These are phyloP conservation scores for Porcisia hertigi DNA, from an alignment of 208 protist genomes.

Conservation along the genomic window DNA sequence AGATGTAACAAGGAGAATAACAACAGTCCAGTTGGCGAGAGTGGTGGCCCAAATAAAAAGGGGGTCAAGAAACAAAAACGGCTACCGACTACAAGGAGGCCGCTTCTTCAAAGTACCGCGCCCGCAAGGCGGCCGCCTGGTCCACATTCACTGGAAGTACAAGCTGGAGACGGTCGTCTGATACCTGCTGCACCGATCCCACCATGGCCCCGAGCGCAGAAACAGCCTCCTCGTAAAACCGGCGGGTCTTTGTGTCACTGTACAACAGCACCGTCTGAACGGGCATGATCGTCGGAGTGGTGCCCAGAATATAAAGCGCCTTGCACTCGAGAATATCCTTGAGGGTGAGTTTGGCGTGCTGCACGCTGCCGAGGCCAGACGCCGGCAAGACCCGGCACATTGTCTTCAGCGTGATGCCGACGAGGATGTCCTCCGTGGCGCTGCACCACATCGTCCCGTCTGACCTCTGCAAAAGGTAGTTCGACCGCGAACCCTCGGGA, in stretches of 20 bases:
- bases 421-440: conserved; percentile 65
- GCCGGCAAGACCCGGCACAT: conserved; percentile 31
- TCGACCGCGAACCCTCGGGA: conserved; percentile 83
- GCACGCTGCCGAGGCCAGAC: conserved; percentile 38
- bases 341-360: conserved; percentile 56
- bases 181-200: conserved; percentile 4
- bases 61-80: background rate
- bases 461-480: conserved; percentile 63
- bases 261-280: conserved; percentile 65
- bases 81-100: background rate
- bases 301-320: conserved; percentile 70
- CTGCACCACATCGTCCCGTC: conserved; percentile 62
- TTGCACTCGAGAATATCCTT: conserved; percentile 52
- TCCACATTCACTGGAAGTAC: conserved; percentile 9
- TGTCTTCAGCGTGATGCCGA: conserved; percentile 71
- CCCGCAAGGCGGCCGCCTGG: conserved; percentile 6
- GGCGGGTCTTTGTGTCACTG: conserved; percentile 40
- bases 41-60: background rate
- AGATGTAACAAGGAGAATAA: background rate
- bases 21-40: background rate
- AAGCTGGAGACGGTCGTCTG: conserved; percentile 8
- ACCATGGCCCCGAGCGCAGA: conserved; percentile 7
- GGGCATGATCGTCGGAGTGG: conserved; percentile 74
- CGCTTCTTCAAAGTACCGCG: conserved; percentile 27
- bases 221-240: conserved; percentile 37